These are phyloP conservation scores for Candida odintsovae DNA, from an alignment of 805 yeast genomes.

Conservation along the genomic window DNA sequence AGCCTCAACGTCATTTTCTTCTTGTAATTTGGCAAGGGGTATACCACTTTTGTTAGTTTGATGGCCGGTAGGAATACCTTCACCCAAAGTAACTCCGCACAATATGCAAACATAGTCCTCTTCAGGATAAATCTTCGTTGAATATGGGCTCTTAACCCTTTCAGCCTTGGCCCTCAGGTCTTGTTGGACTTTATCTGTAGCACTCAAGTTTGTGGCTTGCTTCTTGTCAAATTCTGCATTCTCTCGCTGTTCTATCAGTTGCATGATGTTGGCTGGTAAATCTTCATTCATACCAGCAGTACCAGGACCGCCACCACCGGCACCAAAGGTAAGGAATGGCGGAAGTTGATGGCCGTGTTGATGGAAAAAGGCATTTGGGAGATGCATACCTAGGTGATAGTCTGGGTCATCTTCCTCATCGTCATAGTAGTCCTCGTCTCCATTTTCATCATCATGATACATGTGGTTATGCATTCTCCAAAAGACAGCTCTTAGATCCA, in stretches of 20 bases:
- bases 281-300: conserved; percentile 7
- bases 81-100: conserved; percentile 71
- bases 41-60: conserved; percentile 25
- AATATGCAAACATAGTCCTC: conserved; percentile 49
- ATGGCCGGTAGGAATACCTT: conserved; percentile 58
- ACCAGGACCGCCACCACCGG: neutral
- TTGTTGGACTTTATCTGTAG: conserved; percentile 1
- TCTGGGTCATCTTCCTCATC: conserved; percentile 10
- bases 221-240: conserved; percentile 11
- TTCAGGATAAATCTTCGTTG: conserved; percentile 26
- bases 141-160: conserved; percentile 12
- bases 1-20: conserved; percentile 39
- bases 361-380: neutral
- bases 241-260: conserved; percentile 16
- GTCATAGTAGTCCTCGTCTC: conserved; percentile 4
- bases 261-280: conserved; percentile 10
- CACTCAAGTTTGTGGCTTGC: conserved; percentile 7
- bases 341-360: neutral
- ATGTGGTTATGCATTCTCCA: neutral
- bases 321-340: neutral
- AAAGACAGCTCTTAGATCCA: neutral
- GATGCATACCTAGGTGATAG: conserved; percentile 4
- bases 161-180: neutral
- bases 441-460: neutral
- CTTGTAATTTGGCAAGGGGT: conserved; percentile 26